Percentiles rank a stretch among this genome's conserved stretches.
Evolutionary conservation across 768 basidiomycete species (phyloP).

Genomic region (Lactarius akahatsu): DNA sequence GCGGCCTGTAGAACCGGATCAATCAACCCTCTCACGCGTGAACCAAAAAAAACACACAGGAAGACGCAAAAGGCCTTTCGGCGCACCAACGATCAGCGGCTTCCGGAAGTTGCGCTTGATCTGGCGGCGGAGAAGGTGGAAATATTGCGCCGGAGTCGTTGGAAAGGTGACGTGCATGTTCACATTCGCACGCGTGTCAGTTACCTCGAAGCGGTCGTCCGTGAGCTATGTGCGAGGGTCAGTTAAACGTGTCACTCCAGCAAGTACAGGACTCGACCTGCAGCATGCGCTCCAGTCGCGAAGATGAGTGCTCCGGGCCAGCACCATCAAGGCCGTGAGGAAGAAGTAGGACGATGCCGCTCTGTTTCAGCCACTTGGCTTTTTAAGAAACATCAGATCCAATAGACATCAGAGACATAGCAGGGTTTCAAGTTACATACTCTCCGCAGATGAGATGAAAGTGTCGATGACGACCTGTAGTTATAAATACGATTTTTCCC

Average conservation of each 20-base stretch:
- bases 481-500: conserved; percentile 1
- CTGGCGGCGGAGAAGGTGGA: conserved; percentile 89
- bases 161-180: conserved; percentile 87
- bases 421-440: conserved; percentile 43
- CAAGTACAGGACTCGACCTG: conserved; percentile 49
- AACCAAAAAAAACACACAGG: conserved; percentile 47
- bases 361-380: conserved; percentile 96
- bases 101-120: conserved; percentile 83
- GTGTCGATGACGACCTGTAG: conserved; percentile 81
- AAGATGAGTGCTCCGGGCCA: conserved; percentile 91
- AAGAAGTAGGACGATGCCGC: conserved; percentile 79
- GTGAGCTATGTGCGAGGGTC: conserved; percentile 54
- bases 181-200: conserved; percentile 46
- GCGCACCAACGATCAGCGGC: conserved; percentile 80
- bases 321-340: conserved; percentile 93
- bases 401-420: conserved; percentile 7
- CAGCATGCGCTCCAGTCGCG: conserved; percentile 85
- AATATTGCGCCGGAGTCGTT: conserved; percentile 88
- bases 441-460: conserved; percentile 80
- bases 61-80: conserved; percentile 78
- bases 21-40: neutral
- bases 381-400: conserved; percentile 17
- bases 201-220: conserved; percentile 57
- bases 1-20: conserved; percentile 54
- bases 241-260: conserved; percentile 7